Evolutionary conservation across 495 filamentous ascomycete species (phyloP).

Genomic region (Aspergillus coremiiformis): DNA sequence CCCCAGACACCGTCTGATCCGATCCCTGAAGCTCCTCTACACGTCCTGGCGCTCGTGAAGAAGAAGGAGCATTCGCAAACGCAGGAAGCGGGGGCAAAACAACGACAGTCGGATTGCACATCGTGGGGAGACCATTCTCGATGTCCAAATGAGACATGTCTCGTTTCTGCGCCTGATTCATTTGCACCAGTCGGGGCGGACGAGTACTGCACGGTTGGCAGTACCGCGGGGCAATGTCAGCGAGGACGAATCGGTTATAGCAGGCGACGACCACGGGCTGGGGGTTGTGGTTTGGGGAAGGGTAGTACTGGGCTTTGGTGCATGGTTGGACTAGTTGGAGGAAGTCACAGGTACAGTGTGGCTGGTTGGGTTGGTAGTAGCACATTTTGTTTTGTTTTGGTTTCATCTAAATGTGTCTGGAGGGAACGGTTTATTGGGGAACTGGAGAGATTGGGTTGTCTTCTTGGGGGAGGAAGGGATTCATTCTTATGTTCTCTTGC

Average conservation of each 20-base stretch:
- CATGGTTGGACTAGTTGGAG: constrained; percentile 23
- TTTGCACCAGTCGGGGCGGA: neutral
- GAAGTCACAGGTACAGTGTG: constrained; percentile 17
- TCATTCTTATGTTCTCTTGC: too few relatives aligned
- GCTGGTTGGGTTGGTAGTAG: constrained; percentile 18
- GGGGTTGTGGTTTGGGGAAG: constrained; percentile 10
- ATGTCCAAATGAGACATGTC: neutral
- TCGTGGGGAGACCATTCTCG: neutral
- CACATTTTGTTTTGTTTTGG: constrained; percentile 10
- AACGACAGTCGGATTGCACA: neutral
- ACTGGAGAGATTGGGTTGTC: too few relatives aligned
- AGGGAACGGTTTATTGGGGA: neutral
- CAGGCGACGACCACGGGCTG: constrained; percentile 10
- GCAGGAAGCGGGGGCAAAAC: neutral
- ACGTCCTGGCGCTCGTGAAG: too few relatives aligned
- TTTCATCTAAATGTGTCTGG: too few relatives aligned
- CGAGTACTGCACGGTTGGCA: constrained; percentile 1
- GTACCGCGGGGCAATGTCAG: constrained; percentile 5
- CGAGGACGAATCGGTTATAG: neutral
- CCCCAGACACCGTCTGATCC: too few relatives aligned
- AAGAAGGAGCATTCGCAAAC: neutral
- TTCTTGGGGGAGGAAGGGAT: too few relatives aligned
- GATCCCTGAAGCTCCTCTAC: too few relatives aligned
- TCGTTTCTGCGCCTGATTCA: neutral
- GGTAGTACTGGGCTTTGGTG: constrained; percentile 3